These are phyloP conservation scores for Ramaria rubella DNA, from an alignment of 768 basidiomycete species.

Conservation along the genomic window DNA sequence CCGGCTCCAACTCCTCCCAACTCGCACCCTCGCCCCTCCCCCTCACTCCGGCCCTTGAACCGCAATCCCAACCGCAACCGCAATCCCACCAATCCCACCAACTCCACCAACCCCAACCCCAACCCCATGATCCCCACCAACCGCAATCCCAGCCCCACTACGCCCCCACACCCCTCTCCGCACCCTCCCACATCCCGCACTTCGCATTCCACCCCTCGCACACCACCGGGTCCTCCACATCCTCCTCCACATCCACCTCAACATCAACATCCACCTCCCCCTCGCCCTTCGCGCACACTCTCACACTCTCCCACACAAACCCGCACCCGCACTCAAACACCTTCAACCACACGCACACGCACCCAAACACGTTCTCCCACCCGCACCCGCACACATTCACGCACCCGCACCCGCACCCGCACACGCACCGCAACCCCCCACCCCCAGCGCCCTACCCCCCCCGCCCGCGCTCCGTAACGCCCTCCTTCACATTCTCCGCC, in stretches of 20 bases:
- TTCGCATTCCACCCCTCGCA: no score
- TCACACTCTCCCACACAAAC: no score
- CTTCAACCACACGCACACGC: no score
- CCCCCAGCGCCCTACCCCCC: not conserved
- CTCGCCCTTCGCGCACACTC: no score
- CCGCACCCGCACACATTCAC: not conserved
- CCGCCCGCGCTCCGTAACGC: conserved; percentile 6
- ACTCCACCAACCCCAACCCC: not conserved
- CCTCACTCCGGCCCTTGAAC: no score
- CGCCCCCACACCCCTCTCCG: not conserved
- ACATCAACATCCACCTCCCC: not conserved
- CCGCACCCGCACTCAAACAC: no score
- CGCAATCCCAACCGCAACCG: no score
- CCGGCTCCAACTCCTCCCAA: no score
- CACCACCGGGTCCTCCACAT: not conserved
- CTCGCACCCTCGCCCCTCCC: no score
- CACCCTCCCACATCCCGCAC: not conserved
- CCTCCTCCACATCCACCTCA: not conserved
- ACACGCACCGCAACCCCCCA: not conserved
- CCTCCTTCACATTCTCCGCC: not conserved
- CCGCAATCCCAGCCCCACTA: not conserved
- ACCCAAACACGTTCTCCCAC: not conserved
- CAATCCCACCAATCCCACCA: not conserved
- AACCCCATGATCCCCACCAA: not conserved
- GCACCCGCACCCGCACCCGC: conserved; percentile 3